Conservation (phyloP, 306 rosid genomes). For the Leucaena leucocephala region DNA sequence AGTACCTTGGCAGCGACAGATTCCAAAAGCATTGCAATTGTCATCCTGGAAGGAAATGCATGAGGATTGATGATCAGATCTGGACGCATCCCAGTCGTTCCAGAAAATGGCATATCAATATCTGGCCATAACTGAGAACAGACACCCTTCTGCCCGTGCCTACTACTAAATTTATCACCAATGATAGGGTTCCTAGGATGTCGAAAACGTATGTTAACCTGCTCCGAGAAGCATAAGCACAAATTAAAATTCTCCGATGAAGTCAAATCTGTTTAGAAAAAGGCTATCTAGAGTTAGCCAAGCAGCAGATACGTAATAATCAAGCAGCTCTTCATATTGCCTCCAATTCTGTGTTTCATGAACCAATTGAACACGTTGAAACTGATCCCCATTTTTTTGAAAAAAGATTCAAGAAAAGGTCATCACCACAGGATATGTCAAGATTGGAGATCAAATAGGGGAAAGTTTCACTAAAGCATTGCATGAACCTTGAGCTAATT, state of each 20-base stretch:
- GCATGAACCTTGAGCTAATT: too few relatives aligned
- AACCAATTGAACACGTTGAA: too few relatives aligned
- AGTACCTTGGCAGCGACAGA: conserved; percentile 96
- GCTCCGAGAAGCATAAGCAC: conserved; percentile 36
- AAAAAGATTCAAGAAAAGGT: too few relatives aligned
- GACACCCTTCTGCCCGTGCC: conserved; percentile 99
- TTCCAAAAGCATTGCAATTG: conserved; percentile 98
- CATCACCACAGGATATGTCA: too few relatives aligned
- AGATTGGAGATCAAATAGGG: too few relatives aligned
- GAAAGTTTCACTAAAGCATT: too few relatives aligned
- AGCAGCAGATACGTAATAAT: too few relatives aligned
- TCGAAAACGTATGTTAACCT: conserved; percentile 92
- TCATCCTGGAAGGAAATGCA: conserved; percentile 99
- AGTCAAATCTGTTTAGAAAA: neutral
- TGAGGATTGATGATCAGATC: conserved; percentile 98
- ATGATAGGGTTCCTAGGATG: conserved; percentile 89
- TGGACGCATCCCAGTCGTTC: conserved; percentile 93
- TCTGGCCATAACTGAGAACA: conserved; percentile 99
- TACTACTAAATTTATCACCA: conserved; percentile 99
- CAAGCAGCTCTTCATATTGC: too few relatives aligned
- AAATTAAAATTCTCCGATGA: neutral
- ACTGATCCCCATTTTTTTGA: too few relatives aligned
- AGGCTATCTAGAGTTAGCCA: too few relatives aligned
- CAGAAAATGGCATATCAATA: conserved; percentile 97
- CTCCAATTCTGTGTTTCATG: too few relatives aligned